phyloP scores from a whole-genome alignment of 2,329 filamentous ascomycete genomes.

The Colletotrichum filicis region DNA sequence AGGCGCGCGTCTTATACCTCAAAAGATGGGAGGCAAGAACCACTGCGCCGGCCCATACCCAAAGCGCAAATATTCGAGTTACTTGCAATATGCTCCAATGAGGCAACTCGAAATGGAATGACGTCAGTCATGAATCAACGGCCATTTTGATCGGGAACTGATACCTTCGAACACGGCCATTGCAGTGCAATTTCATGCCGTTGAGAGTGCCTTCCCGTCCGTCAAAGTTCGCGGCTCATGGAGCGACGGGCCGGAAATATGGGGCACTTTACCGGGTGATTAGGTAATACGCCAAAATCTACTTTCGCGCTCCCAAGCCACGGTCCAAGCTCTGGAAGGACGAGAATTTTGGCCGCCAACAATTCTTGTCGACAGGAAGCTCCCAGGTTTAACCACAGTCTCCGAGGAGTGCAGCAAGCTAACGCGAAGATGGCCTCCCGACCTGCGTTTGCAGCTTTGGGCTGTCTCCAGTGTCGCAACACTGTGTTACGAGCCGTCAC shows the following conservation, averaged over 20 bases:
- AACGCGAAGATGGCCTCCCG: slow-evolving; percentile 38
- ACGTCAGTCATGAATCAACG: too few species aligned
- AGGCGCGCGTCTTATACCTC: too few species aligned
- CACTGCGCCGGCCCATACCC: too few species aligned
- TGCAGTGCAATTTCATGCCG: background rate
- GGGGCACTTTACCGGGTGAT: background rate
- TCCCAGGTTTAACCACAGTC: background rate
- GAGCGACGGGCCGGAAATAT: background rate
- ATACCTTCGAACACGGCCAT: too few species aligned
- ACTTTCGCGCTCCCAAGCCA: background rate
- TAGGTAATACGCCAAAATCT: background rate
- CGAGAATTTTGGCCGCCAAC: background rate
- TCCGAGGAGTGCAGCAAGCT: background rate
- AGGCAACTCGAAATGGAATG: too few species aligned
- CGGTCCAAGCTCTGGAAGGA: background rate
- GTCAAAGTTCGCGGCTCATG: background rate
- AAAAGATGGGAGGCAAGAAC: too few species aligned
- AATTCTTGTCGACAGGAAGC: background rate
- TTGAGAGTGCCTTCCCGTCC: background rate
- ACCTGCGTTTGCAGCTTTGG: slow-evolving; percentile 37
- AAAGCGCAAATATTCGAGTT: too few species aligned
- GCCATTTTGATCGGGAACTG: too few species aligned
- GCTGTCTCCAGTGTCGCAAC: slow-evolving; percentile 42
- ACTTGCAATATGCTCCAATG: too few species aligned
- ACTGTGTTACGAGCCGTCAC: slow-evolving; percentile 40